Evolutionary conservation across 257 asterid genomes (phyloP).

Genomic region (Buddleja alternifolia): DNA sequence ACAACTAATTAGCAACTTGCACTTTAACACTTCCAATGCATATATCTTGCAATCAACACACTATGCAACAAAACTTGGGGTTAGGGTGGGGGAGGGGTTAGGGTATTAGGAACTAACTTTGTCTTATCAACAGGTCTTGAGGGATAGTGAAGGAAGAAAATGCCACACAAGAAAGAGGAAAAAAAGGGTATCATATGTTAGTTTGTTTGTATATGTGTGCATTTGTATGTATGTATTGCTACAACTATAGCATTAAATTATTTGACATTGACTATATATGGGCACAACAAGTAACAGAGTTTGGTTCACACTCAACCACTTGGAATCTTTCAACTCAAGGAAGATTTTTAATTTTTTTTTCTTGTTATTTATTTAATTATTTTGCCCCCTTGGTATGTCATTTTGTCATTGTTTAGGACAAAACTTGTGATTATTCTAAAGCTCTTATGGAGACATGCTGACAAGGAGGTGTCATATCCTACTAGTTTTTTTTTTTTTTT

Average conservation of each 20-base stretch:
- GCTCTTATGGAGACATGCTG: slow-evolving; percentile 25
- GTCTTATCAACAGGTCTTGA: slow-evolving; percentile 39
- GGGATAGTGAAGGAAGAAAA: slow-evolving; percentile 42
- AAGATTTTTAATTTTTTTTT: slow-evolving; percentile 15
- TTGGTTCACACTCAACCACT: slow-evolving; percentile 33
- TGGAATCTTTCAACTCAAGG: slow-evolving; percentile 44
- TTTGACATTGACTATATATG: slow-evolving; percentile 42
- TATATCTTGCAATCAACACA: slow-evolving; percentile 20
- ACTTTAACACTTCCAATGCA: slow-evolving; percentile 23
- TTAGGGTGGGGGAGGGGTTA: neutral
- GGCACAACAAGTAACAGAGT: slow-evolving; percentile 29
- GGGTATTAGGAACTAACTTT: slow-evolving; percentile 27
- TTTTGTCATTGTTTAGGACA: slow-evolving; percentile 17
- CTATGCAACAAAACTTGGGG: slow-evolving; percentile 25
- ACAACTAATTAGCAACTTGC: slow-evolving; percentile 21
- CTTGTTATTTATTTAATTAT: neutral
- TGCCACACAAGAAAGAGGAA: slow-evolving; percentile 25
- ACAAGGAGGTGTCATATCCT: slow-evolving; percentile 35
- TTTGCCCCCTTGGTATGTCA: slow-evolving; percentile 3
- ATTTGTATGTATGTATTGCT: slow-evolving; percentile 22
- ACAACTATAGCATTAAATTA: slow-evolving; percentile 34
- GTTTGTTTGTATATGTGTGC: slow-evolving; percentile 32
- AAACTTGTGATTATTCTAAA: slow-evolving; percentile 21
- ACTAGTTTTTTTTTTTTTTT: slow-evolving; percentile 14
- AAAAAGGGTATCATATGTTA: slow-evolving; percentile 30